phyloP scores from a whole-genome alignment of 106 monocot genomes.

The Narthecium ossifragum region DNA sequence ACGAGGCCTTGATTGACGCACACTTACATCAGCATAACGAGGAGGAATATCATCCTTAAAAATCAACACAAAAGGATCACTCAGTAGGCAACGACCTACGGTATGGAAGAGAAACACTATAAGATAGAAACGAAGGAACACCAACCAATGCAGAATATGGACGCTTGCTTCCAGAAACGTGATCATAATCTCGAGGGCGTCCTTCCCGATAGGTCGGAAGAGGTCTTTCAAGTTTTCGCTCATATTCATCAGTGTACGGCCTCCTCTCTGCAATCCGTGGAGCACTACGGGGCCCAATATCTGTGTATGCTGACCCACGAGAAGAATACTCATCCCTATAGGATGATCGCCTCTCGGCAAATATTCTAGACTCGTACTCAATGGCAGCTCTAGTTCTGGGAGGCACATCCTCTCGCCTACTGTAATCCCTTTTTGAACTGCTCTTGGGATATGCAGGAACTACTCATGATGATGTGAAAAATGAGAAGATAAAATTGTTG shows the following conservation, averaged over 20 bases:
- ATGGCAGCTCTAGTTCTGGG: conserved; percentile 45
- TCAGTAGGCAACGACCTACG: background rate
- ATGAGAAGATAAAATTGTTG: background rate
- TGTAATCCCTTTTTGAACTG: conserved; percentile 58
- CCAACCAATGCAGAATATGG: conserved; percentile 65
- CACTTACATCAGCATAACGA: conserved; percentile 57
- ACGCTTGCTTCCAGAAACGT: conserved; percentile 76
- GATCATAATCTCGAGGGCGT: conserved; percentile 71
- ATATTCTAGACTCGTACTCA: conserved; percentile 56
- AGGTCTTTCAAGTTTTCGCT: conserved; percentile 49
- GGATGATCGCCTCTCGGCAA: conserved; percentile 40
- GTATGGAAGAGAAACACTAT: background rate
- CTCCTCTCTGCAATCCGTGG: conserved; percentile 47
- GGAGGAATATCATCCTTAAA: conserved; percentile 62
- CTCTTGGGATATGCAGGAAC: conserved; percentile 56
- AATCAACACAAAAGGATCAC: background rate
- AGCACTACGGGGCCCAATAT: conserved; percentile 42
- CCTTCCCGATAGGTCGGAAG: conserved; percentile 52
- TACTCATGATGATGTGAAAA: background rate
- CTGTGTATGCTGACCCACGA: conserved; percentile 57
- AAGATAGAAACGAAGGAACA: background rate
- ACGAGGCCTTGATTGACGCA: conserved; percentile 61
- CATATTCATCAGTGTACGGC: conserved; percentile 75
- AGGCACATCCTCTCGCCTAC: conserved; percentile 43
- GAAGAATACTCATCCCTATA: conserved; percentile 72